Conservation (phyloP, 106 monocot genomes). For the Dendrobium officinale region DNA sequence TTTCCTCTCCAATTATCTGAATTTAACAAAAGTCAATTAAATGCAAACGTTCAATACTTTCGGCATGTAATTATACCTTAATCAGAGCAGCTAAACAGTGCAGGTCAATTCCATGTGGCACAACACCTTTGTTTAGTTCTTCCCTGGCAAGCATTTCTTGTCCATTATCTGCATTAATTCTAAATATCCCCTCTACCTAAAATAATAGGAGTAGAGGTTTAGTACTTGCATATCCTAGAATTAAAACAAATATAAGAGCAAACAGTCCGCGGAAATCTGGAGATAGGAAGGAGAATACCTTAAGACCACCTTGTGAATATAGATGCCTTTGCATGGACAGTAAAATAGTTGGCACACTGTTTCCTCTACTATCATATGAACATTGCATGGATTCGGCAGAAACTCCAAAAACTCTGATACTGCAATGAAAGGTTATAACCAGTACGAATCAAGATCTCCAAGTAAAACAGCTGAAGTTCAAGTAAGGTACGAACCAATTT, state of each 20-base stretch:
- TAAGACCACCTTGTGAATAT: conserved; percentile 38
- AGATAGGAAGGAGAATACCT: conserved; percentile 22
- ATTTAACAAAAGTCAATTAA: not conserved
- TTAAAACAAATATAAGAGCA: not conserved
- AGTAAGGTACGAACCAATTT: not conserved
- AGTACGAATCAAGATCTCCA: not conserved
- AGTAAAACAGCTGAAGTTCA: not conserved
- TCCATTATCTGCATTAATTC: conserved; percentile 45
- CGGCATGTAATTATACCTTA: conserved; percentile 21
- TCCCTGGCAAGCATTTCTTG: conserved; percentile 35
- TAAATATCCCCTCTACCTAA: conserved; percentile 48
- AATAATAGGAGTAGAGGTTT: conserved; percentile 2
- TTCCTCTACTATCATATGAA: conserved; percentile 45
- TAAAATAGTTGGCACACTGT: conserved; percentile 51
- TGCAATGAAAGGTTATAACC: conserved; percentile 7
- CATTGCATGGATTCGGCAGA: conserved; percentile 58
- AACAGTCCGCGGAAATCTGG: not conserved
- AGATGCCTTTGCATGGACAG: conserved; percentile 47
- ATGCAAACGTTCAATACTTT: not conserved
- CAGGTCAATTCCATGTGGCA: conserved; percentile 32
- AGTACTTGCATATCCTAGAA: not conserved
- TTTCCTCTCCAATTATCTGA: no score
- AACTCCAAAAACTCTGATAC: conserved; percentile 53
- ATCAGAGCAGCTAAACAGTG: conserved; percentile 51
- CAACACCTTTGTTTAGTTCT: conserved; percentile 31